Evolutionary conservation across 306 rosid genomes (phyloP), one percentile per base, ranked within the genome.

Genomic region (Rubus idaeus): DNA sequence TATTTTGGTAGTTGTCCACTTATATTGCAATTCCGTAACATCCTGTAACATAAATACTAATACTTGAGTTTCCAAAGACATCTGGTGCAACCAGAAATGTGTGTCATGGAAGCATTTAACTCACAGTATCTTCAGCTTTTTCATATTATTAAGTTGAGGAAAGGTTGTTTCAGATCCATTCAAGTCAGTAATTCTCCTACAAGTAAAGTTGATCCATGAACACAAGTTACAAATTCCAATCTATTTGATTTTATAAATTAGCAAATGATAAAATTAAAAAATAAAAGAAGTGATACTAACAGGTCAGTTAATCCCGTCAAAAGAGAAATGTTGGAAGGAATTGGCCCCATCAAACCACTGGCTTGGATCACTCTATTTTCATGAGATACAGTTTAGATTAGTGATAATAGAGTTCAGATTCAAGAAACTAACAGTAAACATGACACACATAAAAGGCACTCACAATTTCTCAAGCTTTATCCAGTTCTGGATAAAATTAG

Each of bases 181-280:
- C 84, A 93, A 78, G 88, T 93, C 94, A 69, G 82, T 89, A 68
- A 93, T 89, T 80, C 95, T 88, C 89, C 98, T 91, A 85, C 83
- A 77, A 41, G 74, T 78, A 17, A 71, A 79, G 46, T 61, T 69
- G 5, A 77, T 45, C 7, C 20, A 57, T 77, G 67, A 77, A 45
- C 5, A n/a, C 2, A 8, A 42, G 8, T 1, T 21, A 51, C 23
- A 1, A 57, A 56, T 42, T 8, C 5, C 44, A 8, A 5, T 72
- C 10, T 5, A 46, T 56, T 1, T 56, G n/a, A 17, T 55, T 58
- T 10, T 4, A 60, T 41, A 14, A 40, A n/a, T 4, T 37, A 30
- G 35, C 35, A 30, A 30, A 30, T 30, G 35, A 30, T 30, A 30
- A 30, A 30, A 30, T 30, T 30, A 30, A 30, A 30, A 30, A 30